These are phyloP conservation scores for Fusarium nurragi DNA, from an alignment of 2,329 filamentous ascomycete genomes.

Conservation along the genomic window DNA sequence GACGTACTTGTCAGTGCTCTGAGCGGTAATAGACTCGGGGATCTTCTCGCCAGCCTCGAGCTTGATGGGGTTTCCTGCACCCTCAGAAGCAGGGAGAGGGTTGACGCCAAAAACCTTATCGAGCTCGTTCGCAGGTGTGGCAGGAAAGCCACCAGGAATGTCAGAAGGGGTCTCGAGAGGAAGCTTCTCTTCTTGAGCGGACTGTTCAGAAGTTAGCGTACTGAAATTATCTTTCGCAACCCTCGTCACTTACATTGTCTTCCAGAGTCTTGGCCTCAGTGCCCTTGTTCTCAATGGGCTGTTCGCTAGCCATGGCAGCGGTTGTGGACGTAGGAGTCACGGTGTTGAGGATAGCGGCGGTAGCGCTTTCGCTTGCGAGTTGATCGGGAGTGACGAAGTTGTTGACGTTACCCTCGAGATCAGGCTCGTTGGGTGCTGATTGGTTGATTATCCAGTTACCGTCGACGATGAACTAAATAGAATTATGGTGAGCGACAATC, in stretches of 20 bases:
- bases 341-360: constrained; percentile 69
- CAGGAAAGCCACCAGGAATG: constrained; percentile 64
- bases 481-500: constrained; percentile 39
- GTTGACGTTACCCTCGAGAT: constrained; percentile 86
- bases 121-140: constrained; percentile 68
- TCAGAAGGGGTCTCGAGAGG: constrained; percentile 52
- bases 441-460: constrained; percentile 88
- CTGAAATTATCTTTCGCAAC: constrained; percentile 16
- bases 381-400: constrained; percentile 85
- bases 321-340: constrained; percentile 77
- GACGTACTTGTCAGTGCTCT: constrained; percentile 76
- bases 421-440: constrained; percentile 81
- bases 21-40: constrained; percentile 73
- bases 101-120: constrained; percentile 66
- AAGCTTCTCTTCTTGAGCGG: constrained; percentile 23
- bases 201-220: constrained; percentile 28
- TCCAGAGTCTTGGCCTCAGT: constrained; percentile 32
- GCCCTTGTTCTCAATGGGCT: constrained; percentile 63
- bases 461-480: constrained; percentile 88
- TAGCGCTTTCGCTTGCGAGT: constrained; percentile 61
- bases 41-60: constrained; percentile 83
- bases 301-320: constrained; percentile 67
- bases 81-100: constrained; percentile 70
- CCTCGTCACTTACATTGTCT: constrained; percentile 35
- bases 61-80: constrained; percentile 80